Base-by-base conservation (phyloP, 805 yeast species). In the Saccharomycopsis fermentans region DNA sequence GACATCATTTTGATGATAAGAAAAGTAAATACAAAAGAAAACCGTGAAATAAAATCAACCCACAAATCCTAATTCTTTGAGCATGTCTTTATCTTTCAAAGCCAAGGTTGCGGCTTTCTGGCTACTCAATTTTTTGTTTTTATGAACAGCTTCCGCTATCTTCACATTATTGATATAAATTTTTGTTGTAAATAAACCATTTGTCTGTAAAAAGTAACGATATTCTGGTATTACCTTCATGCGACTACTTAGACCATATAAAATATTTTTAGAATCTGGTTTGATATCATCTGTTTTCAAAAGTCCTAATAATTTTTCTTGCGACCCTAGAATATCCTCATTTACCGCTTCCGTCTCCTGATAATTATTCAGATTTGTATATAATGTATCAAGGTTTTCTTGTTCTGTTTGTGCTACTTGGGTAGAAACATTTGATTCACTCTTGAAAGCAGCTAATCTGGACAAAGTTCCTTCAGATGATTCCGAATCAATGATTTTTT, bases 51-150 rank as follows among this genome's bases (percentile, higher is more conserved):
- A 6, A 40, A n/a, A 4, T 43, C 29, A 43, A 43, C 24, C 50
- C 17, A 43, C 26, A 11, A 43, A 43, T 9, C 50, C 50, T 16
- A 43, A 43, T 11, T 43, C n/a, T 43, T 12, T 21, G 3, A 43
- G 50, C 29, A 8, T 43, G 24, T 21, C 32, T n/a, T 6, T 24
- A 48, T 56, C 36, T 14, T 24, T 19, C 19, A 58, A 50, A 6
- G 60, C 60, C 47, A 43, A 24, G 36, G 55, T 53, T 14, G 60
- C 60, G 1, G 60, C 60, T 21, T 52, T 40, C 26, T 58, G 57
- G 17, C 60, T 54, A 21, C 58, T 57, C 21, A 53, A 24, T 24
- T 57, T 57, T 32, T 57, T 57, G 26, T 40, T 57, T 17, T 40
- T 29, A 17, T 43, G 56, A 3, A 57, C 37, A 1, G 56, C 59